Conservation (phyloP, 164 flowering plant species). For the Magnolia officinalis region DNA sequence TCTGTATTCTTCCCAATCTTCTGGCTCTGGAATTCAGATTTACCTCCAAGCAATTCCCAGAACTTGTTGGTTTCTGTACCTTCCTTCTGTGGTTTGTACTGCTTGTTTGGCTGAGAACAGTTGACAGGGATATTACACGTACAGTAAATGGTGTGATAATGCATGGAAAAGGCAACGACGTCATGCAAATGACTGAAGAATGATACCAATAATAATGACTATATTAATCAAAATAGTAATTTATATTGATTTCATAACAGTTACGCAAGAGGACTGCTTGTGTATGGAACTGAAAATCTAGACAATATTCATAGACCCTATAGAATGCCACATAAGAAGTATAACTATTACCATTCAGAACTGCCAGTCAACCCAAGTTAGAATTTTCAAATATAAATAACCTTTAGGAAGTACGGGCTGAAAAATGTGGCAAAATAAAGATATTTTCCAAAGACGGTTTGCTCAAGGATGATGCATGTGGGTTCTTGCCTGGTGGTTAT, state of each 20-base stretch:
- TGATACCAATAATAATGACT: no score
- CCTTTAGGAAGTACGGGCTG: background rate
- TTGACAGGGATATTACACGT: background rate
- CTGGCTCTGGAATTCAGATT: slow-evolving; percentile 79
- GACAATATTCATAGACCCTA: background rate
- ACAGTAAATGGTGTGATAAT: background rate
- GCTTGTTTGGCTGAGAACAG: slow-evolving; percentile 76
- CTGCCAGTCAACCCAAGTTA: background rate
- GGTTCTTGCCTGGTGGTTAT: no score
- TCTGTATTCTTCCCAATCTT: slow-evolving; percentile 69
- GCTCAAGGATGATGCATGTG: no score
- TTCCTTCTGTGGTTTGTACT: slow-evolving; percentile 75
- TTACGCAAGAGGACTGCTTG: no score
- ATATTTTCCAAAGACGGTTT: background rate
- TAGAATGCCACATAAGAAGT: background rate
- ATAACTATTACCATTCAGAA: background rate
- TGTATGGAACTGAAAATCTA: background rate
- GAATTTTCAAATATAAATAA: background rate
- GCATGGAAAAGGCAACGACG: background rate
- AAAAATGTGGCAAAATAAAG: background rate
- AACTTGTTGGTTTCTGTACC: slow-evolving; percentile 86
- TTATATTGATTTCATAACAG: no score
- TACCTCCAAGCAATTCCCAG: slow-evolving; percentile 89
- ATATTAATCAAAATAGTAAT: no score
- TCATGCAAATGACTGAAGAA: no score